Evolutionary conservation across 2,329 filamentous ascomycete genomes (phyloP).

Genomic region (Aphanoascus verrucosus): DNA sequence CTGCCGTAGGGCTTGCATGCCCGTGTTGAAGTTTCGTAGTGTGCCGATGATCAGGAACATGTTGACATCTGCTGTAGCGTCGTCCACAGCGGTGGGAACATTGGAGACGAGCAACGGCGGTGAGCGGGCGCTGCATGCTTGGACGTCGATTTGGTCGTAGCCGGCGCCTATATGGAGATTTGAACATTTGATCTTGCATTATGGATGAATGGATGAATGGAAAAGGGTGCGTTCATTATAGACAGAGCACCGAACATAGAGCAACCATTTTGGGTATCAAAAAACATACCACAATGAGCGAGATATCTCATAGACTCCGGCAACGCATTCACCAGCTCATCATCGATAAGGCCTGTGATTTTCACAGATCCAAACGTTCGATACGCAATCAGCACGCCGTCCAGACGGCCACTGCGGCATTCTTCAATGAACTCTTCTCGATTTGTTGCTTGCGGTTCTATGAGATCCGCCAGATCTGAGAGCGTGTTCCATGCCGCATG

Average conservation of each 20-base stretch:
- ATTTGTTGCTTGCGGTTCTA: slow-evolving; percentile 50
- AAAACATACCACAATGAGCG: slow-evolving; percentile 30
- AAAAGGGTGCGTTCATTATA: not conserved
- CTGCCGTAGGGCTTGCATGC: slow-evolving; percentile 54
- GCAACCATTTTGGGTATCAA: not conserved
- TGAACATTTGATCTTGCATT: not conserved
- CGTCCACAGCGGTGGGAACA: slow-evolving; percentile 68
- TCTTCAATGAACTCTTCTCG: slow-evolving; percentile 60
- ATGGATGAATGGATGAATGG: not conserved
- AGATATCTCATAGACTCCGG: slow-evolving; percentile 32
- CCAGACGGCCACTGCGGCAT: slow-evolving; percentile 53
- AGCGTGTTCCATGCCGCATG: slow-evolving; percentile 14
- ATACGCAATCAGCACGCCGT: slow-evolving; percentile 55
- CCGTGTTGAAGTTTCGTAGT: slow-evolving; percentile 59
- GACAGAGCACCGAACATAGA: not conserved
- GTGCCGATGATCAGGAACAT: slow-evolving; percentile 75
- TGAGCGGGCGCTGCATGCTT: slow-evolving; percentile 55
- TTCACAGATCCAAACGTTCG: slow-evolving; percentile 57
- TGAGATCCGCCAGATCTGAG: slow-evolving; percentile 50
- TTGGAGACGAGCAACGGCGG: slow-evolving; percentile 61
- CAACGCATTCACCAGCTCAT: slow-evolving; percentile 51
- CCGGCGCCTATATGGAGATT: slow-evolving; percentile 49
- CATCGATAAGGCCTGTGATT: slow-evolving; percentile 60
- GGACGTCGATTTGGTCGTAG: slow-evolving; percentile 71
- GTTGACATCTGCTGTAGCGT: slow-evolving; percentile 70